Base-by-base conservation (phyloP, 148 eudicot species). In the Rhododendron vialii region DNA sequence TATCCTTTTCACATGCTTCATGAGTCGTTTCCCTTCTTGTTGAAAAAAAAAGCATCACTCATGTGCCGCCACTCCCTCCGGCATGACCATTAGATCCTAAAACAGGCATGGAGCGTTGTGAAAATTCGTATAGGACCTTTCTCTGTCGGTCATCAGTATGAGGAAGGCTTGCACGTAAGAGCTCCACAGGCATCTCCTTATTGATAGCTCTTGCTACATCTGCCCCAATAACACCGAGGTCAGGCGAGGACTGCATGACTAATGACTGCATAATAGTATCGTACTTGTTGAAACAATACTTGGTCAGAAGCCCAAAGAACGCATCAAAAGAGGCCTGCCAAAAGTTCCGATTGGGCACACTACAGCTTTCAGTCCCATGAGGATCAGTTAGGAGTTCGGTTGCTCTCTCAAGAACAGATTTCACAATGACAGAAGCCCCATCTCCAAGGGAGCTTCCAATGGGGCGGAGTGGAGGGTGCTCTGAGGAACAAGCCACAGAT, bases 291-390 rank as follows among this genome's bases (percentile, higher is more conserved):
- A 92, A 86, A 83, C 99, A 97, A 83, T 95, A 92, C 90, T 94
- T 93, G 38, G 90, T 92, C 88, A 97, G 94, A 20, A 97, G 94
- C 2, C 88, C 88, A 85, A 95, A 97, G 84, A 95, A 97, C 8
- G 91, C 92, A 88, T 92, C 91, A 86, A 97, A 97, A 1, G 98
- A 94, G 47, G 96, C 98, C 92, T 97, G 98, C 99, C 99, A 97
- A 86, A 97, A 93, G 61, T 87, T 88, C 83, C 93, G 87, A 77
- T 91, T 93, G 38, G 92, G 86, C 84, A 86, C 67, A 73, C 83
- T 92, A 86, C 92, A 92, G 84, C 79, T 91, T 24, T 87, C 88
- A 38, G 88, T 90, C 28, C 28, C 61, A 18, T 55, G 61, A 3
- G 95, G 93, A 83, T 90, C 92, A 22, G 91, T 94, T 50, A 94